Conservation (phyloP, 257 asterid species). For the Solanum infundibuliforme region DNA sequence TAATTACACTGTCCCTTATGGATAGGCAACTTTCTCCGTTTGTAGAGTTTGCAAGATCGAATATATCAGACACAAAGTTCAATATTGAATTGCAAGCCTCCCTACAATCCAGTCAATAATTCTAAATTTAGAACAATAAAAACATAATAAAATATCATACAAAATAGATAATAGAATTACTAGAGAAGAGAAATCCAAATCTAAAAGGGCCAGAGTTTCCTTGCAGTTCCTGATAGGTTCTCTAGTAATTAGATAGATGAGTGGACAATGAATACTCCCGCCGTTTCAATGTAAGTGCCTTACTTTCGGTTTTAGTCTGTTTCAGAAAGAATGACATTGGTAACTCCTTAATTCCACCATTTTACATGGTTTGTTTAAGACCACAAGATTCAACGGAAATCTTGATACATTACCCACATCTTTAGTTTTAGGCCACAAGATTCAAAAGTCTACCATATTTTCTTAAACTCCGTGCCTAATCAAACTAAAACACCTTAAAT, state of each 20-base stretch:
- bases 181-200: not conserved
- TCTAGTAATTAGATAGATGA: not conserved
- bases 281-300: not conserved
- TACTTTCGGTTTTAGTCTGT: not conserved
- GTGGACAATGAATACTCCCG: not conserved
- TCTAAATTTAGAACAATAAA: not conserved
- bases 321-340: not conserved
- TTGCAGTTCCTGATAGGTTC: not conserved
- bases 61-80: constrained; percentile 69
- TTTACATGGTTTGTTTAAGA: not conserved
- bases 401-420: not conserved
- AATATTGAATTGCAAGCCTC: constrained; percentile 93
- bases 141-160: not conserved
- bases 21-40: constrained; percentile 52
- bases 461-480: not conserved
- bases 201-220: not conserved
- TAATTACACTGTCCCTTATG: constrained; percentile 63
- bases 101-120: constrained; percentile 38
- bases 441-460: not conserved
- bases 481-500: not conserved
- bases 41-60: constrained; percentile 64
- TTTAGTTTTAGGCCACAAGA: not conserved
- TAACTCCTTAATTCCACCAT: not conserved
- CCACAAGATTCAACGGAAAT: not conserved
- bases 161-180: not conserved